Conservation (phyloP, 2,329 filamentous ascomycete species). For the Apiospora kogelbergensis region DNA sequence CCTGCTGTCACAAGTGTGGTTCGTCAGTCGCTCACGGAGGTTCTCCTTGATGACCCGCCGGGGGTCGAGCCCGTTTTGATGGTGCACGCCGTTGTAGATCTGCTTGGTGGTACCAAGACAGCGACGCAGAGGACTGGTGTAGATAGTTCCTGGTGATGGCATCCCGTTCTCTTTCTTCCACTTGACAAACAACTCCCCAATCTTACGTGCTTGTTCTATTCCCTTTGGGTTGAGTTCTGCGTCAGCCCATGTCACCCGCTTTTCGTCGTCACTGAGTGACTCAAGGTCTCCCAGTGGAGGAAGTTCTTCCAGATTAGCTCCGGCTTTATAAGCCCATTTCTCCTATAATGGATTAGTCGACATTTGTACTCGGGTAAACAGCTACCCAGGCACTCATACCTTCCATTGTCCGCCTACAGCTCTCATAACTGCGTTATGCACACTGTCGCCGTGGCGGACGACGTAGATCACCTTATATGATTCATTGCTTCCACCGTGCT, state of each 20-base stretch:
- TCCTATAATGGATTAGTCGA: constrained; percentile 5
- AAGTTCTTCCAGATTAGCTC: constrained; percentile 7
- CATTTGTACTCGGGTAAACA: too few species aligned
- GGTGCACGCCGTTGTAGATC: constrained; percentile 1
- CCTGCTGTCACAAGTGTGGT: too few species aligned
- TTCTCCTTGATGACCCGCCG: too few species aligned
- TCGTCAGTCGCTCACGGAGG: too few species aligned
- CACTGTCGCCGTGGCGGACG: constrained; percentile 15
- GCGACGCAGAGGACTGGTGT: constrained; percentile 20
- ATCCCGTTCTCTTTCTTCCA: constrained; percentile 11
- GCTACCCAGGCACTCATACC: constrained; percentile 7
- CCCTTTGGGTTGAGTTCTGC: constrained; percentile 16
- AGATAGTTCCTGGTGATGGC: constrained; percentile 16
- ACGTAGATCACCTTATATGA: constrained; percentile 19
- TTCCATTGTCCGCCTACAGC: constrained; percentile 11
- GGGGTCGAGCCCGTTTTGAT: too few species aligned
- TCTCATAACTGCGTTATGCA: constrained; percentile 18
- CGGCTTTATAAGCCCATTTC: constrained; percentile 17
- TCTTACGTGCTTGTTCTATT: constrained; percentile 6
- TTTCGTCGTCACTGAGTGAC: background rate
- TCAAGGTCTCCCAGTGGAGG: background rate
- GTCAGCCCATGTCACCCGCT: too few species aligned
- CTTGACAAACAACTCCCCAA: constrained; percentile 11
- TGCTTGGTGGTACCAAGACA: too few species aligned
- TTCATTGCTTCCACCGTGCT: constrained; percentile 1